Evolutionary conservation across 225 moss, liverwort and hornwort species (phyloP), one percentile per base, ranked within the genome.

Genomic region (Pseudoscleropodium purum): DNA sequence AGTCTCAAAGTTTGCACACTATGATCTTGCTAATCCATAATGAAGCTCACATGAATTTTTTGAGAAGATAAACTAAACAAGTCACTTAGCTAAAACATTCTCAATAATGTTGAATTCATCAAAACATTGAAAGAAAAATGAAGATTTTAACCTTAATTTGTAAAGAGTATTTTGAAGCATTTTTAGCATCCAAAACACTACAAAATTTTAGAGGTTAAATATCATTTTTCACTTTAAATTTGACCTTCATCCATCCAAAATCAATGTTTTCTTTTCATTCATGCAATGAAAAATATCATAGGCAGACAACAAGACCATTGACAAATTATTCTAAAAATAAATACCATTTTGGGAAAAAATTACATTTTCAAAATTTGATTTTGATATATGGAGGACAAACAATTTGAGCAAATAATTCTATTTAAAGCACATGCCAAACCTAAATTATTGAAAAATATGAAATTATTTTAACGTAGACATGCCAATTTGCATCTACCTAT

Each of bases 401-500:
- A 25, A 39, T 70, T 8, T 39, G 14, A 70, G 5, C 7, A 39
- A 70, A 39, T 13, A 39, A 25, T 39, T 25, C 7, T 39, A 5
- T 14, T 25, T 14, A 14, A 70, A 70, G 14, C 25, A 39, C 0
- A 0, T 14, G 14, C 5, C 1, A 0, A 70, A 39, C 15, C 25
- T 24, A 70, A 25, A 70, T 24, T 39, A 70, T 39, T 2, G 39
- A 25, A 70, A 12, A 14, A 39, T 13, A 20, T 24, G 15, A 13
- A 70, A 70, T 39, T 39, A 14, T 39, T 70, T 47, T 0, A 7
- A 70, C 14, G 39, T 39, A 7, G 25, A 70, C 24, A 24, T 70
- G 8, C n/a, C 3, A 4, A n/a, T 13, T 2, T n/a, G 13, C 1
- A 1, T 69, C 24, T 7, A 1, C 23, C n/a, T 7, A n/a, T n/a